Percentiles rank a stretch among this genome's conserved stretches.
Evolutionary conservation across 2,329 filamentous ascomycete species (phyloP).

Genomic region (Fusarium temperatum): DNA sequence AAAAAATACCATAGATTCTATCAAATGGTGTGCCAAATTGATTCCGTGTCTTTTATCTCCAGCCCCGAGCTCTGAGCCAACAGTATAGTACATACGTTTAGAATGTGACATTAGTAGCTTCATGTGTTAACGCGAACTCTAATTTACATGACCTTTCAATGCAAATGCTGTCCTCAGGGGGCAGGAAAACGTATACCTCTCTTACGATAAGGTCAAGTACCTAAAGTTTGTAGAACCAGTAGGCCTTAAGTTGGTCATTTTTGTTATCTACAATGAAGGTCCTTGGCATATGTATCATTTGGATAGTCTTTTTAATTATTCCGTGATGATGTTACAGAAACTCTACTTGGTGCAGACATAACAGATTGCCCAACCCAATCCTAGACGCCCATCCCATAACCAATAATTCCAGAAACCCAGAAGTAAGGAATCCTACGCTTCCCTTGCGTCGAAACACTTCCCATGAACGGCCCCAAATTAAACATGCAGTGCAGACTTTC

Average conservation of each 20-base stretch:
- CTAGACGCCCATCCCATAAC: constrained; percentile 31
- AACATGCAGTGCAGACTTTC: constrained; percentile 1
- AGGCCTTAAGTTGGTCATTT: neutral
- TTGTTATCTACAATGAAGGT: too few relatives aligned
- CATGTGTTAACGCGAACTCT: neutral
- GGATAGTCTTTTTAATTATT: constrained; percentile 4
- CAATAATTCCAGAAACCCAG: constrained; percentile 29
- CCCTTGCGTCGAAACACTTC: neutral
- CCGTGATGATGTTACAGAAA: constrained; percentile 26
- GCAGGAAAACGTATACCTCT: neutral
- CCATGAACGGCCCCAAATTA: neutral
- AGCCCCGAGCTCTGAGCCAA: neutral
- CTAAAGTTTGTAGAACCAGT: neutral
- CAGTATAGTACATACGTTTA: neutral
- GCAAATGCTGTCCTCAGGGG: neutral
- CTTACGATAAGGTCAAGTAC: neutral
- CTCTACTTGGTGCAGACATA: constrained; percentile 32
- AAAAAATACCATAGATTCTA: neutral
- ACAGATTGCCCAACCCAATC: constrained; percentile 33
- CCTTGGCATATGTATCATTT: neutral
- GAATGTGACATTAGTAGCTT: constrained; percentile 13
- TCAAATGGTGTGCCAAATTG: too few relatives aligned
- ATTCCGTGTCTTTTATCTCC: neutral
- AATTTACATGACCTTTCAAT: neutral
- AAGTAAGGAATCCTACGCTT: constrained; percentile 6